phyloP scores from a whole-genome alignment of 148 eudicot genomes.

The Bassia scoparia region DNA sequence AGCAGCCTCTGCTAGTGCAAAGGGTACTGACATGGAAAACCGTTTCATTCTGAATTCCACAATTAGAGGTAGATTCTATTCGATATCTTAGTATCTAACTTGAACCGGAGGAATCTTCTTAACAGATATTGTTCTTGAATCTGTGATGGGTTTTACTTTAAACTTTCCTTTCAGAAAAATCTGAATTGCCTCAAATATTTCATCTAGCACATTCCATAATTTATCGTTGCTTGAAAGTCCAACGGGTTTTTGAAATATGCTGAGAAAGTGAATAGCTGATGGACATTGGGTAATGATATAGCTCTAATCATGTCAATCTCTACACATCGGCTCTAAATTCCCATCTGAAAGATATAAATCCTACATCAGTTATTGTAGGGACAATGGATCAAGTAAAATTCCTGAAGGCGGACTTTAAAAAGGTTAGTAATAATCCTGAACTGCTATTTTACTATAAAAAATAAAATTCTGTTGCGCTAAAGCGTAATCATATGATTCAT shows the following conservation, averaged over 20 bases:
- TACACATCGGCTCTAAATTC: conserved; percentile 66
- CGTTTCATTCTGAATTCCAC: conserved; percentile 72
- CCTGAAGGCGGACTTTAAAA: conserved; percentile 83
- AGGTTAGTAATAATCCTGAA: conserved; percentile 41
- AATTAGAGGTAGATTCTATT: conserved; percentile 48
- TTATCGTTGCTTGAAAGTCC: not conserved
- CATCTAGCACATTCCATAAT: not conserved
- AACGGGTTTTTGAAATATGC: conserved; percentile 19
- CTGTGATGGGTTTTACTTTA: too few species aligned
- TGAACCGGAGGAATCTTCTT: too few species aligned
- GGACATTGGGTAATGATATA: conserved; percentile 97
- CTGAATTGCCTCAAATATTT: not conserved
- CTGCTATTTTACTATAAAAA: not conserved
- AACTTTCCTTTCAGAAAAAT: too few species aligned
- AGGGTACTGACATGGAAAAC: conserved; percentile 85
- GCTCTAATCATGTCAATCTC: conserved; percentile 95
- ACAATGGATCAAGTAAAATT: conserved; percentile 73
- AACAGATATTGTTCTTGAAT: too few species aligned
- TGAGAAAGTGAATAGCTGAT: conserved; percentile 99
- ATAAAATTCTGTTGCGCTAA: not conserved
- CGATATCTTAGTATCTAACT: too few species aligned
- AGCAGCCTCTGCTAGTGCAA: conserved; percentile 83
- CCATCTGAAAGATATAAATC: conserved; percentile 45
- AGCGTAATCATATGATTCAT: not conserved
- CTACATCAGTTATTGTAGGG: conserved; percentile 72